Conservation (phyloP, 176 grass and related monocot genomes). For the Musa itinerans region DNA sequence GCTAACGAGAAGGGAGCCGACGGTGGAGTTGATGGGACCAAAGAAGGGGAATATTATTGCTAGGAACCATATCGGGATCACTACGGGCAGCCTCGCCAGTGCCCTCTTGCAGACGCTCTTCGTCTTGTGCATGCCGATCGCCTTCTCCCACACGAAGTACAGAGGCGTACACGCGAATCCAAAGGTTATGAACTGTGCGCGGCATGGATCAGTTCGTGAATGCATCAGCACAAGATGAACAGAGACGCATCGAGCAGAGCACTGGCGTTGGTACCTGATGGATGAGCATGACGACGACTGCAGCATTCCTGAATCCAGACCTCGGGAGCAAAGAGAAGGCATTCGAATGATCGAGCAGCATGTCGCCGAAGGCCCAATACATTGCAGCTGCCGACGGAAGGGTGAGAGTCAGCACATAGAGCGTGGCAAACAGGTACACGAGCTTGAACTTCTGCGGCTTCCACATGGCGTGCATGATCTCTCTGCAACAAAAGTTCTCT, state of each 20-base stretch:
- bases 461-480: constrained; percentile 99
- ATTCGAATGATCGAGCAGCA: constrained; percentile 82
- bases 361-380: constrained; percentile 95
- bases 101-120: constrained; percentile 38
- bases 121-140: constrained; percentile 53
- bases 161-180: constrained; percentile 93
- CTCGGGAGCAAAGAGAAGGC: constrained; percentile 84
- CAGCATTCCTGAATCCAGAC: constrained; percentile 54
- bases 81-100: constrained; percentile 47
- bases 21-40: constrained; percentile 87
- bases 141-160: constrained; percentile 98
- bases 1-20: constrained; percentile 87
- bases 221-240: not conserved
- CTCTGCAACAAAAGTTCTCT: constrained; percentile 31
- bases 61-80: constrained; percentile 91
- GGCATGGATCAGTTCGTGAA: not conserved
- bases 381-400: constrained; percentile 82
- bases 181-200: constrained; percentile 84
- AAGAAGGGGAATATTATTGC: constrained; percentile 95
- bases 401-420: constrained; percentile 82
- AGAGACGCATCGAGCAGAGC: not conserved
- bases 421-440: constrained; percentile 67
- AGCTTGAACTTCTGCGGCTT: constrained; percentile 93
- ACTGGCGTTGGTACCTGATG: constrained; percentile 39
- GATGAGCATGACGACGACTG: constrained; percentile 81